Percentiles rank a stretch among this genome's conserved stretches.
These are phyloP conservation scores for Lignosus rhinocerotis DNA, from an alignment of 1,284 basidiomycete species.

Conservation along the genomic window DNA sequence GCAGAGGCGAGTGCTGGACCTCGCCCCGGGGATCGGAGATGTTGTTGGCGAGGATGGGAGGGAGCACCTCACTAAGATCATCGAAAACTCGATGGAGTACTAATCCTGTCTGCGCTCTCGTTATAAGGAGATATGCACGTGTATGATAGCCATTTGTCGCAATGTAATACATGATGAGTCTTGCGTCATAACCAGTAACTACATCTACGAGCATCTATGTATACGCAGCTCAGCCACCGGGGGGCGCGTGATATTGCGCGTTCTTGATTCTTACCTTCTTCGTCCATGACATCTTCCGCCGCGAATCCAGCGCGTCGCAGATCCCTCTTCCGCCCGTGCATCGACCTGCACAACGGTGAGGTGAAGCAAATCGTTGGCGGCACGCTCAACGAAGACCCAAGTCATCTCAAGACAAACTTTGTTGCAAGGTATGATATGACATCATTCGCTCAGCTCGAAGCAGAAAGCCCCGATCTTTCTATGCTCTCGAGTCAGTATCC, in stretches of 20 bases:
- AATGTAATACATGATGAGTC: neutral
- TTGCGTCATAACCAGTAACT: too few relatives aligned
- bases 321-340: conserved; percentile 84
- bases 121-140: neutral
- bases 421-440: conserved; percentile 66
- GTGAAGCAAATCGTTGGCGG: conserved; percentile 99
- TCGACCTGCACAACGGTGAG: conserved; percentile 92
- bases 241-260: neutral
- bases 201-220: neutral
- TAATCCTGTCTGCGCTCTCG: conserved; percentile 34
- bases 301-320: conserved; percentile 12
- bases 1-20: conserved; percentile 83
- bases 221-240: neutral
- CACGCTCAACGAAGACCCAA: conserved; percentile 74
- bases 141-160: neutral
- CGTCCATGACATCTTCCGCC: neutral
- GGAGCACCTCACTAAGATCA: conserved; percentile 75
- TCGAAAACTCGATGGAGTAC: conserved; percentile 77
- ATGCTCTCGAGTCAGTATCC: too few relatives aligned
- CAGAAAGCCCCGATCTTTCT: too few relatives aligned
- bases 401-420: conserved; percentile 86
- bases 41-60: conserved; percentile 77
- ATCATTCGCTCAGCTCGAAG: neutral
- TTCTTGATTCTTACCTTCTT: neutral
- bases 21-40: conserved; percentile 84